Conservation (phyloP, 129 eudicot species). For the Arctium minus region DNA sequence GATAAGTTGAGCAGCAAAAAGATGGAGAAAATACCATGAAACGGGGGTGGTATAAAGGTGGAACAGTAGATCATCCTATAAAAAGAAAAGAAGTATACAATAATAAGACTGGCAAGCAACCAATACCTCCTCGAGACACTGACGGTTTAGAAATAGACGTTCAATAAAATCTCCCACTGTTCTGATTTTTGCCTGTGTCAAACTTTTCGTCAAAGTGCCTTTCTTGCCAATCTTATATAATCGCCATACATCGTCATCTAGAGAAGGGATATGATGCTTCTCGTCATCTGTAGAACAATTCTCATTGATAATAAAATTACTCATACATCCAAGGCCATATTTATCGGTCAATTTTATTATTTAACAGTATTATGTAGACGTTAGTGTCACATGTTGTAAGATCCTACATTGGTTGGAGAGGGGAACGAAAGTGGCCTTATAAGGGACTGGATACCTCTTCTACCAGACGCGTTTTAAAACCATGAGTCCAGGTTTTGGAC, state of each 20-base stretch:
- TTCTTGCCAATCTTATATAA: slow-evolving; percentile 25
- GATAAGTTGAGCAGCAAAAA: background rate
- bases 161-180: slow-evolving; percentile 48
- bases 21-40: background rate
- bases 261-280: slow-evolving; percentile 35
- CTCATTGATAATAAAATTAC: background rate
- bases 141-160: slow-evolving; percentile 38
- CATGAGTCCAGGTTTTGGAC: no score
- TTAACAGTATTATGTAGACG: background rate
- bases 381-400: background rate
- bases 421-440: no score
- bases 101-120: background rate
- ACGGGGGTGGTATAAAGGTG: background rate
- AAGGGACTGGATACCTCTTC: no score
- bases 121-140: slow-evolving; percentile 41
- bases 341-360: background rate
- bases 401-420: no score
- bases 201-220: slow-evolving; percentile 14
- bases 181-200: slow-evolving; percentile 18
- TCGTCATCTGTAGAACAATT: slow-evolving; percentile 29
- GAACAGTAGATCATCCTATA: background rate
- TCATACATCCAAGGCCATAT: background rate
- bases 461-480: no score
- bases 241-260: slow-evolving; percentile 43
- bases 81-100: background rate